Evolutionary conservation across 73 alveolate species (phyloP), one percentile per base, ranked within the genome.

Genomic region (Paramecium tetraurelia): DNA sequence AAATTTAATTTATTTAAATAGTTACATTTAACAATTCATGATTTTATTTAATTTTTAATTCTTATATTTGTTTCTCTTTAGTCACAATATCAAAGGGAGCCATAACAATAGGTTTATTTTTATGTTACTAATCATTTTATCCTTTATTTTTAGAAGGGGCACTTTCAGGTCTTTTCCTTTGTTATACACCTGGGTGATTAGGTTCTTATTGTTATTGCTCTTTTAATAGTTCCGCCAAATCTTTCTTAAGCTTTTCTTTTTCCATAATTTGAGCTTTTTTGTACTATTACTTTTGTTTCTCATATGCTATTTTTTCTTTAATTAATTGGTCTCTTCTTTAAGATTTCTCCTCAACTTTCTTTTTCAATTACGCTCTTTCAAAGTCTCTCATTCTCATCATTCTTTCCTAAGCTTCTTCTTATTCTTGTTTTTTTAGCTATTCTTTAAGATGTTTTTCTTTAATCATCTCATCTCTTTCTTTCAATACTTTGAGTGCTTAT

Each of bases 61-160:
- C 75, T 46, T 80, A n/a, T 6, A 80, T 44, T 20, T 44, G 8
- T 43, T 35, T 22, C 33, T 80, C 90, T 14, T 80, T 80, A 22
- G 90, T 80, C 36, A 44, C n/a, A 14, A 36, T 38, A 72, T 72
- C 86, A 36, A 16, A 72, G 8, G 86, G 86, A 36, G 86, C 86
- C 84, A 63, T 63, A 14, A 72, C 86, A 35, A 72, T 16, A 18
- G 20, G 21, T 36, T 72, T 72, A 31, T 72, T 14, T 35, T 31
- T 29, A 36, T 72, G 14, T 14, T 72, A 3, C 3, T 31, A 4
- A 2, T 40, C 70, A 24, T 40, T 9, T 18, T 6, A 6, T 5
- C 10, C 48, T 18, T 40, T 43, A 18, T 12, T 5, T 29, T 48
- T 80, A 9, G 44, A 22, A 7, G 46, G 75, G 3, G 46, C 50